Evolutionary conservation across 352 stramenopile genomes (phyloP).

Genomic region (Globisporangium okanoganense): DNA sequence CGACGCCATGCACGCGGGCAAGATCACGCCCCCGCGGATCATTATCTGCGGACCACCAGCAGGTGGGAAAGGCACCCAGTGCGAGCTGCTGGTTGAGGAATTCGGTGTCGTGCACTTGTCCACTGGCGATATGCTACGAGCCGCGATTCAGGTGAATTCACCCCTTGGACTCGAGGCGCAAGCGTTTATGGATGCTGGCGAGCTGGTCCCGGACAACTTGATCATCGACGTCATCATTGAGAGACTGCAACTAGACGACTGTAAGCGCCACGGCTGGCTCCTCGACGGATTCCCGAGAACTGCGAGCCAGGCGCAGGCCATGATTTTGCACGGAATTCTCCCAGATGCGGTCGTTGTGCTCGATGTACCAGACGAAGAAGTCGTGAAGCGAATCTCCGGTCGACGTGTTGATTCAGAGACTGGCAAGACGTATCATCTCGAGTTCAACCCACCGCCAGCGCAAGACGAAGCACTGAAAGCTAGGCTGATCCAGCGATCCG

Average conservation of each 20-base stretch:
- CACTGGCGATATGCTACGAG: conserved; percentile 89
- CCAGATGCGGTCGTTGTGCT: conserved; percentile 92
- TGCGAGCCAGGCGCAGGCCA: conserved; percentile 69
- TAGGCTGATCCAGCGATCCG: conserved; percentile 84
- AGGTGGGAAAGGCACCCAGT: conserved; percentile 96
- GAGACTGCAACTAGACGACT: conserved; percentile 82
- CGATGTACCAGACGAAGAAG: conserved; percentile 92
- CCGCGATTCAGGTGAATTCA: conserved; percentile 55
- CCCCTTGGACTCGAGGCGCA: conserved; percentile 34
- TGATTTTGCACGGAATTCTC: conserved; percentile 79
- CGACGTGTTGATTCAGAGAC: conserved; percentile 93
- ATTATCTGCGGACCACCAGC: conserved; percentile 72
- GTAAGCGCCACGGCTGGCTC: conserved; percentile 78
- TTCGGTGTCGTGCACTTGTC: conserved; percentile 90
- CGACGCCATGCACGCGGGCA: conserved; percentile 8
- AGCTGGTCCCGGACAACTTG: conserved; percentile 45
- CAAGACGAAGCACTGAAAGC: conserved; percentile 54
- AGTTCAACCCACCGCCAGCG: conserved; percentile 92
- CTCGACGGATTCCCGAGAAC: conserved; percentile 93
- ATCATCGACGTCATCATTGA: conserved; percentile 54
- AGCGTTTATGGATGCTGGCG: conserved; percentile 36
- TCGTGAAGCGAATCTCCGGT: conserved; percentile 95
- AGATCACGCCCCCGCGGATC: conserved; percentile 41
- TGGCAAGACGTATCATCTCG: conserved; percentile 95
- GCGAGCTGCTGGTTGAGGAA: conserved; percentile 76